Evolutionary conservation across 2,329 filamentous ascomycete genomes (phyloP), one percentile per base, ranked within the genome.

Genomic region (Pseudonectria foliicola): DNA sequence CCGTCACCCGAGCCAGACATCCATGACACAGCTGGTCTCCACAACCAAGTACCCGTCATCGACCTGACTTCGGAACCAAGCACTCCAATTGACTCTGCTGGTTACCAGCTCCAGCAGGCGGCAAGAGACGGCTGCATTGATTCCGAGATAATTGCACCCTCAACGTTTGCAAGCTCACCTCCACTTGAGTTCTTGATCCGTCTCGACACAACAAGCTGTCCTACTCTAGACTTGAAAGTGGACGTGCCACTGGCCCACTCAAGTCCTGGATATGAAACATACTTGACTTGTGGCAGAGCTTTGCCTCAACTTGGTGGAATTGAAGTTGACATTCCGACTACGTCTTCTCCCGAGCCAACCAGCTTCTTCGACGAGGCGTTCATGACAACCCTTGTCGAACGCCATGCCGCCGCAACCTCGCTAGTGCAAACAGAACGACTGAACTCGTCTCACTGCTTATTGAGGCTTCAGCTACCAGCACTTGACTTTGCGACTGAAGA

Each of bases 1-100:
- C 54, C 55, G 7, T 27, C 46, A 3, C 50, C 46, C 4, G 46
- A 45, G 6, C 4, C 27, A 7, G 35, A 35, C 12, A 37, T 34
- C 7, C 33, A 35, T 1, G 56, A 50, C 32, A 18, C 54, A n/a
- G 56, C 52, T 1, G 27, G 37, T 7, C 26, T 33, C 18, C 5
- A 21, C 8, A 5, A 21, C 2, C 36, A 40, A 1, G 39, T 39
- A 15, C 40, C 45, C 6, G 12, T 45, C 4, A 48, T 63, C 3
- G 52, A 57, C 25, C 34, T 56, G 1, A 52, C 52, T 18, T 58
- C 57, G 0, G 57, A 59, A 3, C 54, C 60, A 10, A 39, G 28
- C 11, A 61, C 45, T 14, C 54, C 56, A 3, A n/a, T 29, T 6
- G 31, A 37, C 4, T 4, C 16, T 2, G 14, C 27, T 2, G 29